Percentiles rank a stretch among this genome's conserved stretches.
Evolutionary conservation across 2,329 filamentous ascomycete genomes (phyloP).

Genomic region (Penicillium sp.): DNA sequence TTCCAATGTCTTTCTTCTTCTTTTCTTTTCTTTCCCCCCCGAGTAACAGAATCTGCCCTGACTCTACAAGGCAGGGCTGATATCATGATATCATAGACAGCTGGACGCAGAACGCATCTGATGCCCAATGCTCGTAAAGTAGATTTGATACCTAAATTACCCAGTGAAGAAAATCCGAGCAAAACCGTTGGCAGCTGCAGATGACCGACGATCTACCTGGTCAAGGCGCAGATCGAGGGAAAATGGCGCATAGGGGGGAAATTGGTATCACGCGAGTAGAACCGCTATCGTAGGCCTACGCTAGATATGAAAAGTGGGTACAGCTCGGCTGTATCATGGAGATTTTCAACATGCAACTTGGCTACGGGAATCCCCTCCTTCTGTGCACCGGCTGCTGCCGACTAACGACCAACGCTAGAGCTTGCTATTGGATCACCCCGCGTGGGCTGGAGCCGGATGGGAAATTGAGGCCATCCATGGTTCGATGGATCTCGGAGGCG

Average conservation of each 20-base stretch:
- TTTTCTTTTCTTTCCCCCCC: no score
- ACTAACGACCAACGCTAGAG: conserved; percentile 4
- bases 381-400: conserved; percentile 7
- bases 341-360: conserved; percentile 5
- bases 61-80: no score
- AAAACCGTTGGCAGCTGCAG: conserved; percentile 21
- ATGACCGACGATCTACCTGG: conserved; percentile 18
- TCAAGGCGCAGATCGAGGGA: conserved; percentile 10
- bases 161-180: conserved; percentile 17
- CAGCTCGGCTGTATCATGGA: not conserved
- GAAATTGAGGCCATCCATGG: conserved; percentile 15
- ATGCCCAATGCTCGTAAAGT: not conserved
- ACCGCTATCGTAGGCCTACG: not conserved
- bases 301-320: conserved; percentile 1
- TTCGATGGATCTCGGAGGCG: conserved; percentile 2
- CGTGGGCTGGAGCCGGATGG: not conserved
- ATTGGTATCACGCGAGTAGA: conserved; percentile 7
- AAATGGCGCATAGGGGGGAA: conserved; percentile 5
- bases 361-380: conserved; percentile 3
- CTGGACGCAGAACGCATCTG: not conserved
- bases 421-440: not conserved
- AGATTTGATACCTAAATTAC: not conserved
- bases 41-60: no score
- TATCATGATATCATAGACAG: not conserved
- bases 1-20: no score